These are phyloP conservation scores for Pichia kudriavzevii DNA, from an alignment of 1,139 yeast genomes.

Conservation along the genomic window DNA sequence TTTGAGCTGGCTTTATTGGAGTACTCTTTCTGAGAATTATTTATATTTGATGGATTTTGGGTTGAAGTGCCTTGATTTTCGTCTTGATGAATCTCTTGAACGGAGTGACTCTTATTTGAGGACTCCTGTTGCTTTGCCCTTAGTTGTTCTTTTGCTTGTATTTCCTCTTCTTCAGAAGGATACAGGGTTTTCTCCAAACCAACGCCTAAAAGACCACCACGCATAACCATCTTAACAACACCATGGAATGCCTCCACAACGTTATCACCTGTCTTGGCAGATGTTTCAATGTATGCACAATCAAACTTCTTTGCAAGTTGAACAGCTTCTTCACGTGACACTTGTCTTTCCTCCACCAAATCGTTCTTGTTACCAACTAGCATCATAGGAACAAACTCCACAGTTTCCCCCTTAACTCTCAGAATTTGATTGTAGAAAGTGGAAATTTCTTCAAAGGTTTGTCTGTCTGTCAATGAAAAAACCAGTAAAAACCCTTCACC, in stretches of 20 bases:
- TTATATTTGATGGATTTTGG: too few relatives aligned
- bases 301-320: slow-evolving; percentile 82
- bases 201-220: slow-evolving; percentile 19
- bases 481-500: slow-evolving; percentile 84
- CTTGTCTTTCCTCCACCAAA: slow-evolving; percentile 64
- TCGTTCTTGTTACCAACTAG: slow-evolving; percentile 87
- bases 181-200: slow-evolving; percentile 23
- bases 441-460: slow-evolving; percentile 72
- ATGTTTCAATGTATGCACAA: slow-evolving; percentile 85
- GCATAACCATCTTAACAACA: slow-evolving; percentile 44
- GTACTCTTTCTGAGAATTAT: too few relatives aligned
- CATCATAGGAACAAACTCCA: slow-evolving; percentile 66
- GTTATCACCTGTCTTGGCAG: slow-evolving; percentile 85
- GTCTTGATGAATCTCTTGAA: too few relatives aligned
- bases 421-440: slow-evolving; percentile 83
- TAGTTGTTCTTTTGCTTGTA: slow-evolving; percentile 8
- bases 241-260: slow-evolving; percentile 88
- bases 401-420: slow-evolving; percentile 71
- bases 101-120: slow-evolving; percentile 2
- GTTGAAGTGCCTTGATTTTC: too few relatives aligned
- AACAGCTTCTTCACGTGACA: slow-evolving; percentile 74
- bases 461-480: slow-evolving; percentile 82
- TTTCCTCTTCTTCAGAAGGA: slow-evolving; percentile 23
- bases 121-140: slow-evolving; percentile 3
- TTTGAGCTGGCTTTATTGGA: background rate